phyloP scores from a whole-genome alignment of 768 basidiomycete species.

The Lactifluus subvellereus region DNA sequence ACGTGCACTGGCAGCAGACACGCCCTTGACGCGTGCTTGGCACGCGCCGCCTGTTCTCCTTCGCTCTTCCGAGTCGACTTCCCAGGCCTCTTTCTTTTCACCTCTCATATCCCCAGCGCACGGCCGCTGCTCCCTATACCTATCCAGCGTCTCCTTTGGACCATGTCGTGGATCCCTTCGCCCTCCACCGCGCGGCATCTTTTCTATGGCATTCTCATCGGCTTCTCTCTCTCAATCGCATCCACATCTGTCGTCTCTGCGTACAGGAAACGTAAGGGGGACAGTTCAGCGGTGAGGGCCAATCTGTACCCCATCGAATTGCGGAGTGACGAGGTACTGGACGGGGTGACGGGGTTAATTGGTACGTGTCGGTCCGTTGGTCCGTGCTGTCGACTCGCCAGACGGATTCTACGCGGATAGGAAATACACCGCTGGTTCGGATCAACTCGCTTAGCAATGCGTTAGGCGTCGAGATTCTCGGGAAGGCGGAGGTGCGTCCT shows the following conservation, averaged over 20 bases:
- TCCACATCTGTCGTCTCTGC: constrained; percentile 58
- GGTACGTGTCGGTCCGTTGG: constrained; percentile 41
- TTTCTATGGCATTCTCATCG: constrained; percentile 56
- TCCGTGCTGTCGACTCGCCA: background rate
- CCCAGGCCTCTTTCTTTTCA: background rate
- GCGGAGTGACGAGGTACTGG: constrained; percentile 69
- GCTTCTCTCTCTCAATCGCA: constrained; percentile 70
- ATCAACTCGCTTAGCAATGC: constrained; percentile 90
- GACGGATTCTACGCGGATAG: constrained; percentile 36
- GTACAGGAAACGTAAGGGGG: constrained; percentile 45
- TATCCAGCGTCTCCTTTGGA: background rate
- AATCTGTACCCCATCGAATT: constrained; percentile 59
- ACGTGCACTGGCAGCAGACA: constrained; percentile 5
- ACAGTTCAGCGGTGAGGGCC: constrained; percentile 32
- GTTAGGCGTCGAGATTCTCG: constrained; percentile 89
- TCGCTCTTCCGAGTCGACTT: background rate
- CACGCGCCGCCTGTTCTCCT: constrained; percentile 6
- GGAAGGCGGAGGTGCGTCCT: constrained; percentile 78
- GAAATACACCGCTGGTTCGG: constrained; percentile 89
- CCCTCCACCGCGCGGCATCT: constrained; percentile 33
- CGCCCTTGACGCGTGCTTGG: constrained; percentile 27
- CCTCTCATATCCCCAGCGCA: constrained; percentile 9
- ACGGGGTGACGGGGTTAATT: constrained; percentile 79
- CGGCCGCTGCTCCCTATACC: constrained; percentile 14
- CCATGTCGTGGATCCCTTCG: constrained; percentile 27